A percentile compares a stretch with the other conserved stretches of the same genome.
Conservation (phyloP, 768 basidiomycete genomes). For the Boletales sp. region DNA sequence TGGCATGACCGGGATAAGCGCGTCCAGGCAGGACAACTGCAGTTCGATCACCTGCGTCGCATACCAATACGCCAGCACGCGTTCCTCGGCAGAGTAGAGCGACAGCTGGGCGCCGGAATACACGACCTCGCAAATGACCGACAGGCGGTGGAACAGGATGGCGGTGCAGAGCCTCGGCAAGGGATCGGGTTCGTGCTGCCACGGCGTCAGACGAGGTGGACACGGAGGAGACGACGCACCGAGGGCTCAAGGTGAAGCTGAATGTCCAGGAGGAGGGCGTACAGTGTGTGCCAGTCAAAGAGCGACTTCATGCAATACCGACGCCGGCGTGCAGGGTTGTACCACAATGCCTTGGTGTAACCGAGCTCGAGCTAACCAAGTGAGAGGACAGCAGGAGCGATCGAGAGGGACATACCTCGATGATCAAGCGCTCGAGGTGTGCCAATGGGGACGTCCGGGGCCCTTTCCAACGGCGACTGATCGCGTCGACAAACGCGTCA, state of each 20-base stretch:
- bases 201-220: conserved; percentile 3
- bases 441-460: conserved; percentile 35
- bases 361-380: conserved; percentile 50
- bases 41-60: conserved; percentile 50
- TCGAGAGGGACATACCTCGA: conserved; percentile 27
- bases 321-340: conserved; percentile 64
- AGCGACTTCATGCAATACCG: conserved; percentile 62
- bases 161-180: conserved; percentile 21
- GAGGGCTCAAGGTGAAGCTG: conserved; percentile 13
- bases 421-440: conserved; percentile 38
- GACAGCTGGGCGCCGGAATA: conserved; percentile 77
- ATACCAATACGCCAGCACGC: conserved; percentile 77
- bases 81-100: conserved; percentile 65
- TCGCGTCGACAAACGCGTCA: conserved; percentile 38
- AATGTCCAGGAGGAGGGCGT: conserved; percentile 41
- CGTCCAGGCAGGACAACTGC: conserved; percentile 54
- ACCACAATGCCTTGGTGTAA: conserved; percentile 60
- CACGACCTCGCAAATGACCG: conserved; percentile 61
- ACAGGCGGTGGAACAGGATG: conserved; percentile 56
- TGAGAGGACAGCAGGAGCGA: not conserved
- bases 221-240: conserved; percentile 3
- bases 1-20: conserved; percentile 37
- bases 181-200: conserved; percentile 29
- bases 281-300: conserved; percentile 63
- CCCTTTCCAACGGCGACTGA: conserved; percentile 39